Conservation (phyloP, 176 grass and related monocot genomes). For the Miscanthus lutarioriparius region DNA sequence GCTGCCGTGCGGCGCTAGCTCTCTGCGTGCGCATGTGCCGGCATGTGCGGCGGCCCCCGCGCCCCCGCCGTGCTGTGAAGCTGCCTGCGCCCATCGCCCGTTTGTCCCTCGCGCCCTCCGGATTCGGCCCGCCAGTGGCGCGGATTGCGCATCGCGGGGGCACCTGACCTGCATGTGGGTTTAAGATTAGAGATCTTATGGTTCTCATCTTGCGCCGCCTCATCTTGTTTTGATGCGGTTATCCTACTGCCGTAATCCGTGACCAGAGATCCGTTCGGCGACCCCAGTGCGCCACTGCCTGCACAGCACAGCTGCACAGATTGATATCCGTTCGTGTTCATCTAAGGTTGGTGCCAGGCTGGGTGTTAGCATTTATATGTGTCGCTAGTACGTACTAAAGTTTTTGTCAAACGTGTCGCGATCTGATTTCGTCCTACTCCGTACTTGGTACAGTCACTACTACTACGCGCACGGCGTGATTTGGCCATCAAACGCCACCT, state of each 20-base stretch:
- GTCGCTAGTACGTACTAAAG: no score
- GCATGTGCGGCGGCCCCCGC: conserved; percentile 42
- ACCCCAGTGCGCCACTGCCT: not conserved
- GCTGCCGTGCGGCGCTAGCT: not conserved
- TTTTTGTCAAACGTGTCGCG: no score
- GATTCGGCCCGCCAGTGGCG: not conserved
- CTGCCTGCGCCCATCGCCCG: not conserved
- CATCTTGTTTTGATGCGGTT: not conserved
- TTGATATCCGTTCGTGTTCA: not conserved
- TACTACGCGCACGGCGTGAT: no score
- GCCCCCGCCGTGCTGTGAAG: not conserved
- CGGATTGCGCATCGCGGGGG: conserved; percentile 8
- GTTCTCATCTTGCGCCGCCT: not conserved
- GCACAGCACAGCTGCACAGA: no score
- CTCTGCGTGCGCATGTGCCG: conserved; percentile 43
- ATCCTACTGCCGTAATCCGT: not conserved
- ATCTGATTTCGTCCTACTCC: no score
- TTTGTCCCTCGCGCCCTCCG: not conserved
- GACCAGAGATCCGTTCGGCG: not conserved
- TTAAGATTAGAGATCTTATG: not conserved
- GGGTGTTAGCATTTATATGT: no score
- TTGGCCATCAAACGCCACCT: no score
- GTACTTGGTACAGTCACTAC: no score
- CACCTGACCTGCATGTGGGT: conserved; percentile 24
- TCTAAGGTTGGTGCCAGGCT: not conserved